A percentile compares a stretch with the other conserved stretches of the same genome.
Evolutionary conservation across 83 land plant species (phyloP).

Genomic region (Picea abies): DNA sequence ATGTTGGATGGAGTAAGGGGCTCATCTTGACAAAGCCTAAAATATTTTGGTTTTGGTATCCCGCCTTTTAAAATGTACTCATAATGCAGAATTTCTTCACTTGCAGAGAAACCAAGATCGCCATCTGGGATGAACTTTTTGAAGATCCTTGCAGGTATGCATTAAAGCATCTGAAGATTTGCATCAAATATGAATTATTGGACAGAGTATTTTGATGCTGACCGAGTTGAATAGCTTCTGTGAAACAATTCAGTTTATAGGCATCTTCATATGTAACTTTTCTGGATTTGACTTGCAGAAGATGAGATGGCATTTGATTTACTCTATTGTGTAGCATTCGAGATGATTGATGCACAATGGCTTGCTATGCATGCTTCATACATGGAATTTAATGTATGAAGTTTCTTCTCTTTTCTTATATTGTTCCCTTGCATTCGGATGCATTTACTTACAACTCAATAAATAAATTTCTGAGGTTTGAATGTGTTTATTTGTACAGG

Average conservation of each 20-base stretch:
- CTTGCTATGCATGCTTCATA: conserved; percentile 60
- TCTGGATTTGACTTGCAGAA: conserved; percentile 25
- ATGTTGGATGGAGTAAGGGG: neutral
- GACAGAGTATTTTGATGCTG: neutral
- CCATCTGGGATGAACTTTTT: conserved; percentile 30
- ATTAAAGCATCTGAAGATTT: neutral
- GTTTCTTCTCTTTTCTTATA: neutral
- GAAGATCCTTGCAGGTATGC: conserved; percentile 39
- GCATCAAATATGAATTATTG: neutral
- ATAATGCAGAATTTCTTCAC: neutral
- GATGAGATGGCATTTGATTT: conserved; percentile 53
- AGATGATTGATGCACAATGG: conserved; percentile 66
- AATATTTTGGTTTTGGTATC: neutral
- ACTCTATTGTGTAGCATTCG: conserved; percentile 62
- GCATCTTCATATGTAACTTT: neutral
- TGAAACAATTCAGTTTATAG: neutral
- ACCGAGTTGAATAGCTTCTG: neutral
- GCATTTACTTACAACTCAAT: neutral
- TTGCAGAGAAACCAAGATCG: conserved; percentile 30
- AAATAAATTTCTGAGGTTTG: neutral
- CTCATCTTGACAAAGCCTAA: neutral
- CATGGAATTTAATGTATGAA: conserved; percentile 62
- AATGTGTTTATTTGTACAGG: conserved; percentile 17
- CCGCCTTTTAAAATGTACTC: neutral
- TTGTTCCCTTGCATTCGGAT: neutral